Evolutionary conservation across 2,329 filamentous ascomycete species (phyloP).

Genomic region (Penicillium sp.): DNA sequence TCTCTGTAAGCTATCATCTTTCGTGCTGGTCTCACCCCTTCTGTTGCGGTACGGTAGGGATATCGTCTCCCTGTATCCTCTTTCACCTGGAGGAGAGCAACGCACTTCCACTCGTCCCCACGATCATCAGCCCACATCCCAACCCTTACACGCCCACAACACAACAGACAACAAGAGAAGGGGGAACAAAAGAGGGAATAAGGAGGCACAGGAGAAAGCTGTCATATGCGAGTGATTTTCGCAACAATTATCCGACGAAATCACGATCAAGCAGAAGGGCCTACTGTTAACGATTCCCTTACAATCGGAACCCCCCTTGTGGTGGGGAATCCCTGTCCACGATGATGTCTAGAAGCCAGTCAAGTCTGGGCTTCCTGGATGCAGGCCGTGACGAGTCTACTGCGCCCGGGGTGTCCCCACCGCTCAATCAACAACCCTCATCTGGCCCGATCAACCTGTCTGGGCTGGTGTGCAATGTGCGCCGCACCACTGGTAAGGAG

Average conservation of each 20-base stretch:
- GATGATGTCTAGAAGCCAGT: conserved; percentile 47
- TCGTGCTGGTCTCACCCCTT: neutral
- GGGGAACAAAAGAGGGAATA: neutral
- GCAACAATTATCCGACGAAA: neutral
- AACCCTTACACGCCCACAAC: neutral
- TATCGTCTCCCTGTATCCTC: neutral
- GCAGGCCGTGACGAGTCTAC: conserved; percentile 36
- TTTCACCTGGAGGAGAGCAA: neutral
- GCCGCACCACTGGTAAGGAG: conserved; percentile 85
- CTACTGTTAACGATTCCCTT: neutral
- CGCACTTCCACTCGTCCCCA: neutral
- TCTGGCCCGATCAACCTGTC: conserved; percentile 64
- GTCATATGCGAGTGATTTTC: conserved; percentile 5
- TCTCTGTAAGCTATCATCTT: too few relatives aligned
- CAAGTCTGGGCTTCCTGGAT: conserved; percentile 42
- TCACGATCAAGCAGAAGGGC: conserved; percentile 1
- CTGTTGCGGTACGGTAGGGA: neutral
- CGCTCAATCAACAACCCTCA: conserved; percentile 31
- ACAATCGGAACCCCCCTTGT: neutral
- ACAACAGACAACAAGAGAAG: neutral
- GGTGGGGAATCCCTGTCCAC: conserved; percentile 14
- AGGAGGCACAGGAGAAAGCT: neutral
- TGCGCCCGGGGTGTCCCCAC: conserved; percentile 34
- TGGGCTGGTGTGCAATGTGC: conserved; percentile 70
- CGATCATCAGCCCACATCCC: neutral